Evolutionary conservation across 495 filamentous ascomycete species (phyloP).

Genomic region (Hyphodiscus hymeniophilus): DNA sequence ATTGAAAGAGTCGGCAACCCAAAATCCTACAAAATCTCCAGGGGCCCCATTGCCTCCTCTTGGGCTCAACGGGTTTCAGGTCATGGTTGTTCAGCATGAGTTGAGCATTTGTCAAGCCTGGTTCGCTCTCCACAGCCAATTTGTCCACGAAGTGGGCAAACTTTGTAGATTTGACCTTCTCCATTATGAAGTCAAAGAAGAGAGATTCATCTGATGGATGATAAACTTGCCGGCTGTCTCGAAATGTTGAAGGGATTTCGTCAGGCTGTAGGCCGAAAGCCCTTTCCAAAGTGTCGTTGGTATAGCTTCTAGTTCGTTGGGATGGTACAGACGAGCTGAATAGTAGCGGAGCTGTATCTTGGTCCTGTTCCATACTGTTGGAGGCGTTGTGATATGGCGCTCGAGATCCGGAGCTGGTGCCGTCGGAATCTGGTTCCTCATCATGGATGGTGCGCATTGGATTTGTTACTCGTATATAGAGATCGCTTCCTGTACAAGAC

Average conservation of each 20-base stretch:
- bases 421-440: conserved; percentile 2
- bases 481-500: neutral
- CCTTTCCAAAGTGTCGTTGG: neutral
- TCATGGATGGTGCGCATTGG: neutral
- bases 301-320: neutral
- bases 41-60: conserved; percentile 76
- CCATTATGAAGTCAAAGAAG: conserved; percentile 21
- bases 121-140: conserved; percentile 64
- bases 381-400: neutral
- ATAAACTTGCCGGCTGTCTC: neutral
- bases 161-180: conserved; percentile 20
- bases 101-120: conserved; percentile 73
- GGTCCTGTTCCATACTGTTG: neutral
- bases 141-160: conserved; percentile 35
- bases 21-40: conserved; percentile 89
- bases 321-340: conserved; percentile 1
- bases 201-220: conserved; percentile 19
- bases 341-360: conserved; percentile 14
- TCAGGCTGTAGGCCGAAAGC: neutral
- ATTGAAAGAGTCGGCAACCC: conserved; percentile 92
- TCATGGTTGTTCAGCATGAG: conserved; percentile 89
- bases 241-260: neutral
- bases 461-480: conserved; percentile 2
- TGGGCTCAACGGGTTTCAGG: conserved; percentile 79
- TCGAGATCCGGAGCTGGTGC: neutral